Conservation (phyloP, 2,329 filamentous ascomycete species). For the Colletotrichum brevisporum region DNA sequence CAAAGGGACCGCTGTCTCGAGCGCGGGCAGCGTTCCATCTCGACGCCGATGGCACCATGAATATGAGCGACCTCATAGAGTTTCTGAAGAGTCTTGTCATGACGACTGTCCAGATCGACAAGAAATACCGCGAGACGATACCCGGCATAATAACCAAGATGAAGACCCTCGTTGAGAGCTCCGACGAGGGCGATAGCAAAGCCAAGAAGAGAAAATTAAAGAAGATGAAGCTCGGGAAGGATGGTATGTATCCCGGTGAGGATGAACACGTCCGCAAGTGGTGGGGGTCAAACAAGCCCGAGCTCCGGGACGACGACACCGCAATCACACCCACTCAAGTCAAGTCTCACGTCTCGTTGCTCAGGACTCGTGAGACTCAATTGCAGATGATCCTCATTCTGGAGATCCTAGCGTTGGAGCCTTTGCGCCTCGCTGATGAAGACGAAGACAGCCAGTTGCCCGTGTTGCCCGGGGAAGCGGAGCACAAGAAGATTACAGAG, state of each 20-base stretch:
- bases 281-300: conserved; percentile 75
- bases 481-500: conserved; percentile 49
- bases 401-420: conserved; percentile 81
- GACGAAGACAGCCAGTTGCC: conserved; percentile 63
- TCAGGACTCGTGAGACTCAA: conserved; percentile 83
- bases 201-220: conserved; percentile 68
- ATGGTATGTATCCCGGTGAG: conserved; percentile 78
- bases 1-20: conserved; percentile 84
- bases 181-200: conserved; percentile 58
- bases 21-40: conserved; percentile 79
- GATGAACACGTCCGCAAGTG: conserved; percentile 75
- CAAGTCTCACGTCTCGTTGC: conserved; percentile 73
- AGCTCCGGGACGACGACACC: conserved; percentile 60
- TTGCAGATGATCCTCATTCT: conserved; percentile 85
- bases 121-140: conserved; percentile 82
- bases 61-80: conserved; percentile 74
- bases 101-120: conserved; percentile 78
- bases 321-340: conserved; percentile 65
- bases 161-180: conserved; percentile 69
- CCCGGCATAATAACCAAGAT: conserved; percentile 72
- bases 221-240: conserved; percentile 77
- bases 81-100: conserved; percentile 80
- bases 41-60: conserved; percentile 71
- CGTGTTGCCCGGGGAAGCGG: conserved; percentile 55
- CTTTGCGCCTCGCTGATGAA: conserved; percentile 58